A percentile compares a stretch with the other conserved stretches of the same genome.
These are phyloP conservation scores for Sordariomycetes sp. DNA, from an alignment of 2,329 filamentous ascomycete species.

Conservation along the genomic window DNA sequence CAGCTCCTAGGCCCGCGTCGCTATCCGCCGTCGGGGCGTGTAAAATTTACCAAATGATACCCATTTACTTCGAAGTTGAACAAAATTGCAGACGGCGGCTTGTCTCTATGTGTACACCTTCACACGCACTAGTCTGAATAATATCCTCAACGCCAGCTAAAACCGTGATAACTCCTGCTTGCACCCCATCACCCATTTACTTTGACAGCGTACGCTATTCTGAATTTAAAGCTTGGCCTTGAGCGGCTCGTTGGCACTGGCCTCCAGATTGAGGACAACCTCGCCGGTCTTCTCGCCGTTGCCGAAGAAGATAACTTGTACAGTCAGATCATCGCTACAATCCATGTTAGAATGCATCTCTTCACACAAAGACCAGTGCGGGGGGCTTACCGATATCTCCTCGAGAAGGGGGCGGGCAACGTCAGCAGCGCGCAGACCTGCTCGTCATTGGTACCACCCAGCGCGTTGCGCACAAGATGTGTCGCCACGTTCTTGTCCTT, in stretches of 20 bases:
- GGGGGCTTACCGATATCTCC: conserved; percentile 66
- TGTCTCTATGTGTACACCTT: too few species aligned
- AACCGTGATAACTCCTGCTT: too few species aligned
- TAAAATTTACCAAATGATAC: too few species aligned
- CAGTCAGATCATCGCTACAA: conserved; percentile 80
- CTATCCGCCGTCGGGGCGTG: too few species aligned
- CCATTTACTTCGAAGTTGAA: too few species aligned
- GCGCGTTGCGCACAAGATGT: conserved; percentile 87
- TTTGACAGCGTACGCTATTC: too few species aligned
- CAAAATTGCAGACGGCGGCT: too few species aligned
- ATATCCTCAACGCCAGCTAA: too few species aligned
- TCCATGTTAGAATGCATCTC: conserved; percentile 8
- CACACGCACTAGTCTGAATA: too few species aligned
- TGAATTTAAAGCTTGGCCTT: conserved; percentile 29
- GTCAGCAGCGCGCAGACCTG: conserved; percentile 90
- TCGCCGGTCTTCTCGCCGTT: conserved; percentile 67
- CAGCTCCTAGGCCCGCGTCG: conserved; percentile 4
- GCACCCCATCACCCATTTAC: too few species aligned
- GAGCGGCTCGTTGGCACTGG: conserved; percentile 49
- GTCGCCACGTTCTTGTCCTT: conserved; percentile 95
- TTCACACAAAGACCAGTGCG: conserved; percentile 8
- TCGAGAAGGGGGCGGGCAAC: conserved; percentile 80
- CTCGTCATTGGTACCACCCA: conserved; percentile 87
- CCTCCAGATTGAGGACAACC: conserved; percentile 78
- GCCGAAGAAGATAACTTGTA: conserved; percentile 98